A percentile compares a stretch with the other conserved stretches of the same genome.
phyloP scores from a whole-genome alignment of 257 asterid species.

The Solanum piurae region DNA sequence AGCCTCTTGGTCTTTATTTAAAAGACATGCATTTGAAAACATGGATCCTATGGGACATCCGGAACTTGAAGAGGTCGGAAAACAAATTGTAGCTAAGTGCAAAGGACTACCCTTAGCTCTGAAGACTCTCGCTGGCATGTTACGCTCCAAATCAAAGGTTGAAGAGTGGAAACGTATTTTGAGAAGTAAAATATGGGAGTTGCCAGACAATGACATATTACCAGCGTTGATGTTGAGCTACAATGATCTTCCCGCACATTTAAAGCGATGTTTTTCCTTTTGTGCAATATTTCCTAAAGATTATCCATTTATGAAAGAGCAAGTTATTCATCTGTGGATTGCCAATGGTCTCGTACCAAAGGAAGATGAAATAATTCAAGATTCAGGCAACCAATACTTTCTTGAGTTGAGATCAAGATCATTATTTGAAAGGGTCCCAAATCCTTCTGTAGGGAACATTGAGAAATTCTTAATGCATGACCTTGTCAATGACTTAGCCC shows the following conservation, averaged over 20 bases:
- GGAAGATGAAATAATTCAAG: too few relatives aligned
- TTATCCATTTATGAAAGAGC: neutral
- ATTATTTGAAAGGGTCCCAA: too few relatives aligned
- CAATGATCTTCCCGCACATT: neutral
- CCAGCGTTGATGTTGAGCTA: constrained; percentile 1
- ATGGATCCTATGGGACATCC: too few relatives aligned
- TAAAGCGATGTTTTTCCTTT: constrained; percentile 1
- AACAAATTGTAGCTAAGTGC: too few relatives aligned
- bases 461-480: too few relatives aligned
- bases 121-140: neutral
- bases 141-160: neutral
- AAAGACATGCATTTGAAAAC: too few relatives aligned
- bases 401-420: too few relatives aligned
- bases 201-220: neutral
- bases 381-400: neutral
- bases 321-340: neutral
- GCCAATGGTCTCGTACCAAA: constrained; percentile 9
- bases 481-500: too few relatives aligned
- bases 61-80: too few relatives aligned
- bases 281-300: constrained; percentile 12
- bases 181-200: neutral
- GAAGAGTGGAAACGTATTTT: neutral
- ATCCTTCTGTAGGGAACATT: too few relatives aligned
- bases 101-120: too few relatives aligned
- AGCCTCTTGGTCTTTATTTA: too few relatives aligned